These are phyloP conservation scores for Cucurbita moschata DNA, from an alignment of 306 rosid species.

Conservation along the genomic window DNA sequence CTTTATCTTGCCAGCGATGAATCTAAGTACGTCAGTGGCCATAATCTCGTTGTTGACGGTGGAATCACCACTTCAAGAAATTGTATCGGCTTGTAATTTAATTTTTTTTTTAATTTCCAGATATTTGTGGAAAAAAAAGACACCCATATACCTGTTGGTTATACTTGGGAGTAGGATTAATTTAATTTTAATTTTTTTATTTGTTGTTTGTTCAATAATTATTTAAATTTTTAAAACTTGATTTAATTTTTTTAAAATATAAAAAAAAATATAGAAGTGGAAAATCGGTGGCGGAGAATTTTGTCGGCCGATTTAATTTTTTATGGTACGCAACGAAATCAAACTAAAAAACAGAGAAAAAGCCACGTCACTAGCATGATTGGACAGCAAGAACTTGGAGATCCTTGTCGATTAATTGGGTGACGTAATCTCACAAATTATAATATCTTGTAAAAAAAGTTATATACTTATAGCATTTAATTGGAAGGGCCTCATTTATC, in stretches of 20 bases:
- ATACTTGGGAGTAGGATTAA: neutral
- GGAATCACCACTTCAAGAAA: conserved; percentile 72
- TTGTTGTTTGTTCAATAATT: neutral
- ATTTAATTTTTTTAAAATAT: no score
- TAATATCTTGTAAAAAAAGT: no score
- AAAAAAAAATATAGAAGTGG: neutral
- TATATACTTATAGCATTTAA: no score
- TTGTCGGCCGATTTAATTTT: neutral
- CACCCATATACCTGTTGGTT: neutral
- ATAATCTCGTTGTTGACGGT: conserved; percentile 85
- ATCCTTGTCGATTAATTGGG: neutral
- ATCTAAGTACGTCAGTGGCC: conserved; percentile 82
- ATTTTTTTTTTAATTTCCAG: neutral
- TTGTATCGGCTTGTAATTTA: conserved; percentile 40
- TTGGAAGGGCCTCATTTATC: no score
- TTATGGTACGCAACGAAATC: neutral
- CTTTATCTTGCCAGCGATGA: conserved; percentile 91
- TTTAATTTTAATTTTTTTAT: neutral
- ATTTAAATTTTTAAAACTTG: no score
- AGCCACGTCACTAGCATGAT: neutral
- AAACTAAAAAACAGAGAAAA: neutral
- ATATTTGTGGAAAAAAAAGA: neutral
- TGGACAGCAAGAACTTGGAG: neutral
- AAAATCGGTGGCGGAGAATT: neutral
- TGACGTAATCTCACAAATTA: no score